Base-by-base conservation (phyloP, 2,329 filamentous ascomycete species). In the Pestalotiopsis fici region DNA sequence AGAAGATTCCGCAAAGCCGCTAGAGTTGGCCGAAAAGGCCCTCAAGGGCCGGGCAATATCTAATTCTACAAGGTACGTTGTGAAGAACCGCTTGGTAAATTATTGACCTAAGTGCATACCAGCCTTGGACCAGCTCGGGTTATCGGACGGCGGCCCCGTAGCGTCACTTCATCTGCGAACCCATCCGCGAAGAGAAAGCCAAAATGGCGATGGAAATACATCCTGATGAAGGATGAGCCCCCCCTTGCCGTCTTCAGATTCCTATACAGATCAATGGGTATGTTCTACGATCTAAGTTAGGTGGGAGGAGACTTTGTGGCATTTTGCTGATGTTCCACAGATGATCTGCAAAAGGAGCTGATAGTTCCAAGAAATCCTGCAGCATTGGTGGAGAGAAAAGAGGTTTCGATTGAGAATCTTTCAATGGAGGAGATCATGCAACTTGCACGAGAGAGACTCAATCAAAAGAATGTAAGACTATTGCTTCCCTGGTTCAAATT, bases 401-500 rank as follows among this genome's bases (percentile, higher is more conserved):
- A 25, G 5, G 1, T 15, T 23, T 23, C 4, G 15, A 4, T 13
- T 60, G 57, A 35, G 1, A 23, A 31, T 12, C 25, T 39, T 2
- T n/a, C 57, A 1, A 15, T n/a, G 27, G 27, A 31, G 6, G 57
- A 60, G 3, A 60, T 60, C 27, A 31, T 15, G 4, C 25, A 28
- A n/a, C 31, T 60, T 1, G 57, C 57, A n/a, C 28, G 15, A 4
- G 55, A 21, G 7, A 21, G 27, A 11, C 27, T 60, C 3, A 12
- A 60, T 23, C 57, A 60, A 1, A 6, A 31, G 23, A 60, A n/a
- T 11, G 57, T 60, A 3, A 60, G 31, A 3, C 4, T 13, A 5
- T 5, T 0, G 4, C 1, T 0, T 13, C 3, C 1, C 13, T 57
- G 21, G n/a, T 18, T 11, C 23, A 18, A 4, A 4, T 1, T 27